Percentiles rank a stretch among this genome's conserved stretches.
Evolutionary conservation across 1,284 basidiomycete species (phyloP).

Genomic region (Boletellus dicymbophilus): DNA sequence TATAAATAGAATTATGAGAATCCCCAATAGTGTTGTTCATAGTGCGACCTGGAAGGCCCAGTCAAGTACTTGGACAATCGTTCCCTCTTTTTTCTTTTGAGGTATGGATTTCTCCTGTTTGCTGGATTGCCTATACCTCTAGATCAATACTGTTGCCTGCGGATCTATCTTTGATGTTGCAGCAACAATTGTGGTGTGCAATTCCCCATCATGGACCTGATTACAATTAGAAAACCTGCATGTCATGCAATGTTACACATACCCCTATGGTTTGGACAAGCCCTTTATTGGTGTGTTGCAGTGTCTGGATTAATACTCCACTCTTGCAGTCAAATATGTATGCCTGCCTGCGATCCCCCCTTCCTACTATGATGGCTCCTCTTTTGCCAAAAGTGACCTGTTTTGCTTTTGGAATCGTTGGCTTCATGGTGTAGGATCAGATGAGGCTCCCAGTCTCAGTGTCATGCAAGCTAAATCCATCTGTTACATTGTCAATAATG

Average conservation of each 20-base stretch:
- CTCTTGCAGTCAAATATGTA: background rate
- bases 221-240: background rate
- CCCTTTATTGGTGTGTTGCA: background rate
- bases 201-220: background rate
- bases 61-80: background rate
- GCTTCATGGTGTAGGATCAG: background rate
- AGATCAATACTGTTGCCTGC: background rate
- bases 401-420: background rate
- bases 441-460: background rate
- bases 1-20: background rate
- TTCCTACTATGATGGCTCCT: background rate
- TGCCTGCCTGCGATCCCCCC: background rate
- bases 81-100: background rate
- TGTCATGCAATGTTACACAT: background rate
- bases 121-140: background rate
- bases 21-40: background rate
- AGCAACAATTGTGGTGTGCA: background rate
- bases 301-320: background rate
- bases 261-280: background rate
- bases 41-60: background rate
- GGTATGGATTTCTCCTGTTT: background rate
- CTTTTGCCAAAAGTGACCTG: background rate
- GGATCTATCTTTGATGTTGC: background rate
- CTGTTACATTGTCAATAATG: background rate
- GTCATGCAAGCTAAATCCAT: background rate